Percentiles rank a stretch among this genome's conserved stretches.
These are phyloP conservation scores for Haematococcus lacustris DNA, from an alignment of 139 green algal genomes.

Conservation along the genomic window DNA sequence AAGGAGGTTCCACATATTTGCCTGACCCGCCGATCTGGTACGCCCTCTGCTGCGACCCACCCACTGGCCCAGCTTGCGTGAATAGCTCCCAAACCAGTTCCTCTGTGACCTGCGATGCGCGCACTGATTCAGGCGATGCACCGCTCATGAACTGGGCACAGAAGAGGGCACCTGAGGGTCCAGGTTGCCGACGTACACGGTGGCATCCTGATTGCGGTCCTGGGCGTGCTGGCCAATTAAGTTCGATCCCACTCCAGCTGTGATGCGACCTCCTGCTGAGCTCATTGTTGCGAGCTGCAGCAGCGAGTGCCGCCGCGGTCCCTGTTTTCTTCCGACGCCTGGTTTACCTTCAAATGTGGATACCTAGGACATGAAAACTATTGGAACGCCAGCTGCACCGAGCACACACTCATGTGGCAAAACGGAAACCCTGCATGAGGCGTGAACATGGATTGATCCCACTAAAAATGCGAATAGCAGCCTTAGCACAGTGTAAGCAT, in stretches of 20 bases:
- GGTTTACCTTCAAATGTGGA: too few relatives aligned
- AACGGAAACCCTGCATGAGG: too few relatives aligned
- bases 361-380: too few relatives aligned
- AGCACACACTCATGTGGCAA: too few relatives aligned
- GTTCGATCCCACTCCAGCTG: constrained; percentile 84
- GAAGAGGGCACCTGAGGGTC: constrained; percentile 58
- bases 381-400: too few relatives aligned
- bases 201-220: constrained; percentile 91
- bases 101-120: constrained; percentile 72
- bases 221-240: constrained; percentile 85
- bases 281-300: background rate
- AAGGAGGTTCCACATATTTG: background rate
- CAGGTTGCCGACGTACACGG: constrained; percentile 92
- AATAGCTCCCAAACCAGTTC: constrained; percentile 98
- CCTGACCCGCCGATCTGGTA: background rate
- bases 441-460: too few relatives aligned
- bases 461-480: too few relatives aligned
- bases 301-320: too few relatives aligned
- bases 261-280: constrained; percentile 77
- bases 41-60: constrained; percentile 32
- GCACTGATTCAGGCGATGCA: background rate
- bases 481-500: too few relatives aligned
- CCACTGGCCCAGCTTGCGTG: constrained; percentile 89
- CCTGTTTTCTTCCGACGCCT: too few relatives aligned
- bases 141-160: background rate